Evolutionary conservation across 441 rosid genomes (phyloP), one percentile per base, ranked within the genome.

Genomic region (Erodium moschatum): DNA sequence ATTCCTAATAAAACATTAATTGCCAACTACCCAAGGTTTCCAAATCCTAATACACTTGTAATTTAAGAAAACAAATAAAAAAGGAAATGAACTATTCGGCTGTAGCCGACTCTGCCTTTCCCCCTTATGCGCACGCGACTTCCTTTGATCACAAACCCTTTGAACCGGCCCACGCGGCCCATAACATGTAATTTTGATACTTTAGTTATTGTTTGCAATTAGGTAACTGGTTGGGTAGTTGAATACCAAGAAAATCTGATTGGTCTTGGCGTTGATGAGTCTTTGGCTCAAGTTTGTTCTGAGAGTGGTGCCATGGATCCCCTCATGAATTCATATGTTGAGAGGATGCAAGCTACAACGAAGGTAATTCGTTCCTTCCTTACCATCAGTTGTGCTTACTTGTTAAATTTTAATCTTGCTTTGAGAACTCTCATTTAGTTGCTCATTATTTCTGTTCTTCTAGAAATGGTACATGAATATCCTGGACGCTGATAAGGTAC

Each of bases 221-320:
- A 95, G 98, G 97, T 95, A 12, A 95, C 97, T 75, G 94, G 99
- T 67, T 95, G 99, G 99, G 97, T 92, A 16, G 97, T 95, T 75
- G 97, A 92, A 73, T 95, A 89, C 82, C 99, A 95, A 89, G 98
- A 95, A 64, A 95, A 83, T 83, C 76, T 92, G 74, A 86, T 95
- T 74, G 99, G 87, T 58, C 99, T 95, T 78, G 99, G 99, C 67
- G 98, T 95, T 81, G 98, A 92, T 76, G 99, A 95, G 75, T 80
- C 96, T 64, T 89, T 95, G 66, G 97, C 99, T 74, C 98, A 95
- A 89, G 98, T 92, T 77, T 92, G 98, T 81, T 95, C 99, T 1
- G 99, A 95, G 80, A 92, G 98, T 83, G 99, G 99, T 75, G 85
- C 99, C 70, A 87, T 89, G 97, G 99, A 95, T 82, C 99, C 99